Percentiles rank a stretch among this genome's conserved stretches.
These are phyloP conservation scores for Heterobasidion annosum DNA, from an alignment of 1,284 basidiomycete genomes.

Conservation along the genomic window DNA sequence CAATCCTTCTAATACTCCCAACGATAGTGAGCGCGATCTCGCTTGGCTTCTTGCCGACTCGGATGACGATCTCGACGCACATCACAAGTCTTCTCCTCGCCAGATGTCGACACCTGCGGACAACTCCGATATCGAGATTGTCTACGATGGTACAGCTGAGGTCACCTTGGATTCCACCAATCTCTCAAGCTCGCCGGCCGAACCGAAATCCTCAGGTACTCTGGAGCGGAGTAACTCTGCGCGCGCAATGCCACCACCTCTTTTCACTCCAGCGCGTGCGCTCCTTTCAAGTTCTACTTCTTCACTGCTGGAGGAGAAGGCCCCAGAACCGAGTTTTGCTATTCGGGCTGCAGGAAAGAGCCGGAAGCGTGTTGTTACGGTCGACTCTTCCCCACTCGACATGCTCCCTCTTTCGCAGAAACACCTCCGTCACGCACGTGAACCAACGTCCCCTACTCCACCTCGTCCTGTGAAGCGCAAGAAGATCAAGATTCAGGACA, in stretches of 20 bases:
- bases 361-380: constrained; percentile 24
- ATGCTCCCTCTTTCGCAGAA: constrained; percentile 31
- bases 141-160: constrained; percentile 25
- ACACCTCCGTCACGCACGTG: constrained; percentile 28
- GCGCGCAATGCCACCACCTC: background rate
- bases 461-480: constrained; percentile 20
- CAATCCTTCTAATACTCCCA: background rate
- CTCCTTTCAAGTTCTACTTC: background rate
- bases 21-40: constrained; percentile 5
- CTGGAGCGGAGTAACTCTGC: background rate
- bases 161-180: constrained; percentile 17
- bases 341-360: constrained; percentile 34
- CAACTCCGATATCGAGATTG: constrained; percentile 21
- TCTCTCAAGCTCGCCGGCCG: constrained; percentile 11
- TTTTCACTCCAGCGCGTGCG: background rate
- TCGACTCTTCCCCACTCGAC: constrained; percentile 26
- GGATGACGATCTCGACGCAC: constrained; percentile 2
- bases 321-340: constrained; percentile 42
- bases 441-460: constrained; percentile 13
- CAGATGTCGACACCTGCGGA: background rate
- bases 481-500: constrained; percentile 23
- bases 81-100: constrained; percentile 1
- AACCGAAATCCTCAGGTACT: constrained; percentile 7
- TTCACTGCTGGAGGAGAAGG: constrained; percentile 2
- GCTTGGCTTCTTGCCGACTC: constrained; percentile 13